These are phyloP conservation scores for Aschersonia sp. DNA, from an alignment of 2,329 filamentous ascomycete species.

Conservation along the genomic window DNA sequence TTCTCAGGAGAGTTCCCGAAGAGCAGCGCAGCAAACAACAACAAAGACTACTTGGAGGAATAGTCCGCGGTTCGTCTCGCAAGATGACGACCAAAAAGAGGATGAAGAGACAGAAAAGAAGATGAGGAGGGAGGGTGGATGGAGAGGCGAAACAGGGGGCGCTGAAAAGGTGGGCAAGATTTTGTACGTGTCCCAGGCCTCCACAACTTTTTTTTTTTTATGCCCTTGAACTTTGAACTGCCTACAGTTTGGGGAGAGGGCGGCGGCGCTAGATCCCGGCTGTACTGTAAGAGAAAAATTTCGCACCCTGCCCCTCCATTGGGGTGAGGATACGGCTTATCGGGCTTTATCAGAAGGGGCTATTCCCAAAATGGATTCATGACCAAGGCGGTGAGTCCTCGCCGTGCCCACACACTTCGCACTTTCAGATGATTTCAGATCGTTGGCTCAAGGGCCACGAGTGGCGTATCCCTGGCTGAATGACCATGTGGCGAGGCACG, in stretches of 20 bases:
- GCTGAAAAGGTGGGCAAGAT: slow-evolving; percentile 4
- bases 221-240: slow-evolving; percentile 2
- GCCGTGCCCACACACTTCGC: slow-evolving; percentile 2
- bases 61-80: slow-evolving; percentile 25
- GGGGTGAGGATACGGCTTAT: slow-evolving; percentile 8
- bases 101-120: slow-evolving; percentile 14
- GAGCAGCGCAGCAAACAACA: slow-evolving; percentile 17
- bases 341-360: slow-evolving; percentile 9
- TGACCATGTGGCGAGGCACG: neutral
- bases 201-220: slow-evolving; percentile 10
- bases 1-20: slow-evolving; percentile 18
- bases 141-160: slow-evolving; percentile 3
- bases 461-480: neutral
- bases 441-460: neutral
- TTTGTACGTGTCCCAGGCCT: neutral
- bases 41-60: slow-evolving; percentile 8
- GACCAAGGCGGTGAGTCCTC: slow-evolving; percentile 8
- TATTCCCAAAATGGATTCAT: slow-evolving; percentile 5
- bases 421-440: slow-evolving; percentile 3
- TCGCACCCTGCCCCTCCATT: slow-evolving; percentile 10
- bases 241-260: neutral
- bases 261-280: slow-evolving; percentile 4
- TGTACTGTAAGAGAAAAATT: slow-evolving; percentile 8
- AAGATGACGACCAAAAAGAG: slow-evolving; percentile 27
- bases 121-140: slow-evolving; percentile 12